Conservation (phyloP, 2,329 filamentous ascomycete genomes). For the Xylaria sp. region DNA sequence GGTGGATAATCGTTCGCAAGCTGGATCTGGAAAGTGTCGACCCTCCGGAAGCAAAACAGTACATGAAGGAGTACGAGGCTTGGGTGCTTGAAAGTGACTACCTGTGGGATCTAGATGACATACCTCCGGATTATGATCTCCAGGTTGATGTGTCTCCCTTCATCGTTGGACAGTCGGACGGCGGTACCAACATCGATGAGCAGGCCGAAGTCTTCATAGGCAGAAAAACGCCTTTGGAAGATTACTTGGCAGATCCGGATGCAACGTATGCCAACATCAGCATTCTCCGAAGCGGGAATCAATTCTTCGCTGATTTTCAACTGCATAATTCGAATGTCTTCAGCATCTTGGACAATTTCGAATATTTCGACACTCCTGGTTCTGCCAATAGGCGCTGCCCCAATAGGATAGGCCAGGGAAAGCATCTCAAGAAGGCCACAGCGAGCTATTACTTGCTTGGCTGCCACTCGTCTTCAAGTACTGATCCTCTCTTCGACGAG, state of each 20-base stretch:
- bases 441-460: slow-evolving; percentile 49
- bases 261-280: slow-evolving; percentile 41
- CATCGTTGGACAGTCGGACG: slow-evolving; percentile 30
- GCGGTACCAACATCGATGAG: not conserved
- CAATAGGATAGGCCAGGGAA: slow-evolving; percentile 1
- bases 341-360: slow-evolving; percentile 47
- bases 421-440: slow-evolving; percentile 37
- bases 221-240: slow-evolving; percentile 30
- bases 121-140: slow-evolving; percentile 42
- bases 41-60: slow-evolving; percentile 1
- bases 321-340: slow-evolving; percentile 50
- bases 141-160: slow-evolving; percentile 50
- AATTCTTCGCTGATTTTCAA: slow-evolving; percentile 48
- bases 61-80: slow-evolving; percentile 30
- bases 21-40: not conserved
- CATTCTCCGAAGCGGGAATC: slow-evolving; percentile 6
- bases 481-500: slow-evolving; percentile 5
- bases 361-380: slow-evolving; percentile 38
- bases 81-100: slow-evolving; percentile 51
- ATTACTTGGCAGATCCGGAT: slow-evolving; percentile 11
- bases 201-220: slow-evolving; percentile 53
- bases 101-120: slow-evolving; percentile 40
- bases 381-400: too few species aligned
- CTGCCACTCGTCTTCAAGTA: slow-evolving; percentile 41
- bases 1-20: slow-evolving; percentile 4